Evolutionary conservation across 1,139 yeast genomes (phyloP), one percentile per base, ranked within the genome.

Genomic region (Blastobotrys arbuscula): DNA sequence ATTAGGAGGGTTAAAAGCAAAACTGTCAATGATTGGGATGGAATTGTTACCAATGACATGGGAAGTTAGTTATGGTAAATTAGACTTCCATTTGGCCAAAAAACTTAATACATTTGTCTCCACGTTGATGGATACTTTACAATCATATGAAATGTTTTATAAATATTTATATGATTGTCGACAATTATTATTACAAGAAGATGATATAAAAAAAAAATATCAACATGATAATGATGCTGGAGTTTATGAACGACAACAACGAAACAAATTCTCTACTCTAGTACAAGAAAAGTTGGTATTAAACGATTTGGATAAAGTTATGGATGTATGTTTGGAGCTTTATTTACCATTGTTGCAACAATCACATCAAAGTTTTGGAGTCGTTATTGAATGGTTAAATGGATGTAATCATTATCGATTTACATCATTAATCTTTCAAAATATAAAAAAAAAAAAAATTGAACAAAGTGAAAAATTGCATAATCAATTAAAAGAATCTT

Each of bases 371-470:
- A 55, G 53, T 6, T 36, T 59, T 13, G 52, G 36, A 1, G 51
- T 45, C 0, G 30, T 50, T 8, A 37, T 47, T n/a, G 45, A 23
- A 13, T 61, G 64, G 64, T 21, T 61, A 10, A 47, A 46, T 2
- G 55, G 48, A n/a, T 55, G 56, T 16, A 59, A 59, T 41, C 45
- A 51, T 9, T 56, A 50, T 37, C 46, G 62, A 21, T 23, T 46
- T 7, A 50, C 45, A 8, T 23, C 45, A 15, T 35, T 24, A 33
- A 19, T 38, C 20, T 4, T 39, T 12, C 44, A 35, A 8, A 23
- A 26, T 2, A 9, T 21, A 19, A 2, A 18, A 2, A 39, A 45
- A 20, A 43, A 45, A 28, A 42, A 39, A 15, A n/a, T 34, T 2
- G 13, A 39, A 16, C 23, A 34, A 12, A 21, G 16, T 13, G 12